Conservation (phyloP, 148 eudicot genomes). For the Spergularia bocconei region DNA sequence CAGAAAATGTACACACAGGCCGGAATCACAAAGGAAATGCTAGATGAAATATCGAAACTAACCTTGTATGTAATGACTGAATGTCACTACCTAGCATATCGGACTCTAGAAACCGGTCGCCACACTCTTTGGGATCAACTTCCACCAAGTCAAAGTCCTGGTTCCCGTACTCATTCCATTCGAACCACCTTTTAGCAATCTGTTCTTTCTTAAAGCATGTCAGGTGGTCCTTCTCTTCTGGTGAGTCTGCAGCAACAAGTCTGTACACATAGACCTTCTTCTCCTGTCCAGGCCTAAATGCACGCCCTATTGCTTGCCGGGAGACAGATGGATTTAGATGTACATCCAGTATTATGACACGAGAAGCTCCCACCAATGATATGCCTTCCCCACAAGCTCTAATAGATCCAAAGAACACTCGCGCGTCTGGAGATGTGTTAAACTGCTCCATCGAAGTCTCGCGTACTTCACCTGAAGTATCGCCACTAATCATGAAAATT, state of each 20-base stretch:
- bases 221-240: conserved; percentile 77
- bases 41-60: conserved; percentile 14
- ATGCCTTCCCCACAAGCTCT: conserved; percentile 97
- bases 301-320: conserved; percentile 95
- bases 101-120: conserved; percentile 65
- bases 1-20: too few species aligned
- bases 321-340: conserved; percentile 87
- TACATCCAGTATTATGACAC: conserved; percentile 78
- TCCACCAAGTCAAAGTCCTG: conserved; percentile 54
- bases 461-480: conserved; percentile 50
- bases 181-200: conserved; percentile 93
- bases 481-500: conserved; percentile 72
- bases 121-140: conserved; percentile 51
- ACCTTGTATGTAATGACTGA: conserved; percentile 61
- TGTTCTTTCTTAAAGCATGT: conserved; percentile 78
- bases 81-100: conserved; percentile 52
- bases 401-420: conserved; percentile 84
- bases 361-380: conserved; percentile 91
- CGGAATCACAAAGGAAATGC: not conserved
- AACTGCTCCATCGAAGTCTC: conserved; percentile 74
- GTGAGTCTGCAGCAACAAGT: conserved; percentile 73
- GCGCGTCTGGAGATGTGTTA: conserved; percentile 69
- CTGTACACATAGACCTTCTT: conserved; percentile 68
- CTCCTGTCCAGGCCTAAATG: conserved; percentile 85
- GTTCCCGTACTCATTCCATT: conserved; percentile 63